Conservation (phyloP, 2,329 filamentous ascomycete species). For the Lecanosticta acicola region DNA sequence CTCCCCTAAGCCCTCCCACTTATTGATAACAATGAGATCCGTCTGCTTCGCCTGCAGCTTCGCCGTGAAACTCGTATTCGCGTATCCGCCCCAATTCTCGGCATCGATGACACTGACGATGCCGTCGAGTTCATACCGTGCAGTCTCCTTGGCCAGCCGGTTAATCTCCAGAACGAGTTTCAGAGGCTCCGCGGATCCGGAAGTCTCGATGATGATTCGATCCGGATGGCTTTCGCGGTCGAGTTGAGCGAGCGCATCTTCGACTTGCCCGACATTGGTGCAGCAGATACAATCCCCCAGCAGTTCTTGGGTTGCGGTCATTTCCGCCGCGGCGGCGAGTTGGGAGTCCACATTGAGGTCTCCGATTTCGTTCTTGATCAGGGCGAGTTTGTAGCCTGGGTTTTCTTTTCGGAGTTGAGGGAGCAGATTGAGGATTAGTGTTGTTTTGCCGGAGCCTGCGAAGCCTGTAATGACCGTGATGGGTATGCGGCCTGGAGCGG, state of each 20-base stretch:
- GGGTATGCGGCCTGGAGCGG: slow-evolving; percentile 62
- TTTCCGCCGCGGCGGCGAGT: slow-evolving; percentile 73
- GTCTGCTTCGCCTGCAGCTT: slow-evolving; percentile 84
- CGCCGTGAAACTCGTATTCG: slow-evolving; percentile 84
- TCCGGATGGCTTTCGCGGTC: slow-evolving; percentile 59
- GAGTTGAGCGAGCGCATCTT: slow-evolving; percentile 72
- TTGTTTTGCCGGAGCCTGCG: slow-evolving; percentile 93
- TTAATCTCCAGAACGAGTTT: slow-evolving; percentile 90
- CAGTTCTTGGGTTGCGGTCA: slow-evolving; percentile 85
- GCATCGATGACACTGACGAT: slow-evolving; percentile 88
- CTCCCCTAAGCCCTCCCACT: slow-evolving; percentile 77
- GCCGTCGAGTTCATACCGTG: slow-evolving; percentile 71
- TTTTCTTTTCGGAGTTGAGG: slow-evolving; percentile 85
- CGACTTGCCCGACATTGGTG: slow-evolving; percentile 89
- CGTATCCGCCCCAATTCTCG: slow-evolving; percentile 91
- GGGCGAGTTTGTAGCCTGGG: slow-evolving; percentile 80
- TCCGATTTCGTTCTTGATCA: slow-evolving; percentile 97
- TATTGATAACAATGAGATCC: slow-evolving; percentile 86
- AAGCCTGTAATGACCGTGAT: slow-evolving; percentile 96
- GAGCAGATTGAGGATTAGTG: slow-evolving; percentile 86
- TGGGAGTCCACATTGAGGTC: slow-evolving; percentile 91
- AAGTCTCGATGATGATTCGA: slow-evolving; percentile 90
- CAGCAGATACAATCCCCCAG: slow-evolving; percentile 98
- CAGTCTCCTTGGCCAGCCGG: slow-evolving; percentile 64
- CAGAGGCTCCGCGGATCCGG: slow-evolving; percentile 73